These are phyloP conservation scores for Graphiopsis chlorocephala DNA, from an alignment of 2,329 filamentous ascomycete genomes.

Conservation along the genomic window DNA sequence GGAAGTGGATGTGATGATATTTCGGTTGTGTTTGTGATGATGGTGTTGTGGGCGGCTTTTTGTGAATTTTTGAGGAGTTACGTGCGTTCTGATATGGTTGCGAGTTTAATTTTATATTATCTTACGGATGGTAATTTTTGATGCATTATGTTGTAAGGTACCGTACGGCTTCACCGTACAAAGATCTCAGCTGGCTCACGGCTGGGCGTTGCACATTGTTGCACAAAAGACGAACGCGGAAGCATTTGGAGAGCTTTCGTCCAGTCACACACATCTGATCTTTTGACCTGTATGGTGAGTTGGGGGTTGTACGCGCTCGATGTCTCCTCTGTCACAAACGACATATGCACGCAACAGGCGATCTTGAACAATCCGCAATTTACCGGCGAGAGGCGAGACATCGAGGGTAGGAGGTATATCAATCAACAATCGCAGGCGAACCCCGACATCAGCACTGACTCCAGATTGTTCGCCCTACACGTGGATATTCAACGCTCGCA, in stretches of 20 bases:
- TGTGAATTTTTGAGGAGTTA: too few species aligned
- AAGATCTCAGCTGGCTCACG: too few species aligned
- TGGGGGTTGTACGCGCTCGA: not conserved
- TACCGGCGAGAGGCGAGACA: not conserved
- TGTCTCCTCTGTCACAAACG: too few species aligned
- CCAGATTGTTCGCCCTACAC: not conserved
- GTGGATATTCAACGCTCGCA: not conserved
- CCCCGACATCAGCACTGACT: not conserved
- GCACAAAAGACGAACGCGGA: not conserved
- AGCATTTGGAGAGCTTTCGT: not conserved
- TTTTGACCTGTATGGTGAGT: not conserved
- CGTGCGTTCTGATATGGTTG: too few species aligned
- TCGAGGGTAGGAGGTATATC: not conserved
- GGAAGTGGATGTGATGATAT: not conserved
- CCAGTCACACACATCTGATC: not conserved
- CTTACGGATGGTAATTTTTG: too few species aligned
- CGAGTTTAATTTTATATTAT: too few species aligned
- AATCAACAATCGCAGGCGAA: not conserved
- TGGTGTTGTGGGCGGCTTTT: not conserved
- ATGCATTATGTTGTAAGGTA: too few species aligned
- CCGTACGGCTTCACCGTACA: not conserved
- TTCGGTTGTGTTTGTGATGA: too few species aligned
- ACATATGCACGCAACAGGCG: too few species aligned
- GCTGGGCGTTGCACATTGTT: too few species aligned
- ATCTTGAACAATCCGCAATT: not conserved